Evolutionary conservation across 2,329 filamentous ascomycete species (phyloP), one percentile per base, ranked within the genome.

Genomic region (Ophiostoma sp.): DNA sequence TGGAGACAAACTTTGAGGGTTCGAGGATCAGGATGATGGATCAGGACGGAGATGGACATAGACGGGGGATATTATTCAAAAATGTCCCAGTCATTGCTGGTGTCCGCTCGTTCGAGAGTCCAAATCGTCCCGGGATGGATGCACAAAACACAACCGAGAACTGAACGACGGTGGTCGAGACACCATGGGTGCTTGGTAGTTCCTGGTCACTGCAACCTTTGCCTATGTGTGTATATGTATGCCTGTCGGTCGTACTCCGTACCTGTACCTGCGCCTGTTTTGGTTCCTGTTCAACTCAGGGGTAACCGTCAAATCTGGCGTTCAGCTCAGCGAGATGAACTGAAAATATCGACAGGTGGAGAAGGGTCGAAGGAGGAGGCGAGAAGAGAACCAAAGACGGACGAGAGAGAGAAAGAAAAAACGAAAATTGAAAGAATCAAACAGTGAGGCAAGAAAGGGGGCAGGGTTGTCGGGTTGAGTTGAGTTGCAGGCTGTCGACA

Each of bases 81-180:
- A 3, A 15, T 5, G 11, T 19, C 19, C 15, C 19, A 28, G 9
- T 12, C 50, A 22, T 55, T 28, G n/a, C 22, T 25, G 22, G 12
- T 7, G 50, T 25, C 2, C 22, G 15, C 25, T 59, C 12, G 25
- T 15, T 59, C 55, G 25, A 59, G 25, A 59, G 42, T 48, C 42
- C 33, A 39, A 33, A 39, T 39, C 33, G 33, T 39, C 33, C 33
- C 59, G 19, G 59, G n/a, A 39, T 36, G 19, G 33, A 63, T 63
- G 59, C 33, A 22, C 31, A 39, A 63, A 63, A 39, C 59, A 63
- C 59, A 63, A 22, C 59, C 11, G 59, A 63, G n/a, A 63, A 39
- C 17, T 59, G 28, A 15, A 19, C 19, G n/a, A 22, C 9, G 59
- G 59, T 39, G 59, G 33, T 22, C 55, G 55, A 59, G 55, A 59